A percentile compares a stretch with the other conserved stretches of the same genome.
phyloP scores from a whole-genome alignment of 768 basidiomycete species.

The Podaxis sp. region DNA sequence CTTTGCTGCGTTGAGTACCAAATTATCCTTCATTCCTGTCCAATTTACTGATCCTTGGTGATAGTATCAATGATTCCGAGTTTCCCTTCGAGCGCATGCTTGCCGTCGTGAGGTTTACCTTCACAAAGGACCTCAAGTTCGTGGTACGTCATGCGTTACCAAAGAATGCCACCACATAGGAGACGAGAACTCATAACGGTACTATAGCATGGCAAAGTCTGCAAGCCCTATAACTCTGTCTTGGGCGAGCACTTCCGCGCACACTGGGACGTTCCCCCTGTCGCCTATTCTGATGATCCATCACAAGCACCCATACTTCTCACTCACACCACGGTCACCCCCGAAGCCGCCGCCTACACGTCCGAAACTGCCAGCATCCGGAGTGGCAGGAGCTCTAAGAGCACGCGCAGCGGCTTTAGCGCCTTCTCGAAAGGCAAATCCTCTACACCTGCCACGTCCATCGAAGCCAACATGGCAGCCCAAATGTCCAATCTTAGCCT shows the following conservation, averaged over 20 bases:
- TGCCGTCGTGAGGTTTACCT: conserved; percentile 83
- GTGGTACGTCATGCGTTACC: conserved; percentile 53
- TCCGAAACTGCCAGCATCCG: conserved; percentile 59
- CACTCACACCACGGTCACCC: conserved; percentile 32
- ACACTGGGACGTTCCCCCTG: conserved; percentile 80
- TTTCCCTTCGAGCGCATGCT: conserved; percentile 96
- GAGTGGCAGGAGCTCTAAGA: conserved; percentile 62
- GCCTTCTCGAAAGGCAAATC: conserved; percentile 53
- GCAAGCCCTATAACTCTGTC: conserved; percentile 90
- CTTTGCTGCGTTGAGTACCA: conserved; percentile 77
- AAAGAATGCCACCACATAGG: conserved; percentile 3
- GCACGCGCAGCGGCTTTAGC: conserved; percentile 57
- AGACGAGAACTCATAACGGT: conserved; percentile 2
- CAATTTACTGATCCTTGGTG: not conserved
- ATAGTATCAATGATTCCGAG: conserved; percentile 86
- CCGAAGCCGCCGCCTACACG: conserved; percentile 20
- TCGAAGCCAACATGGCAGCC: conserved; percentile 47
- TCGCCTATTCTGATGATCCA: conserved; percentile 49
- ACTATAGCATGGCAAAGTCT: conserved; percentile 80
- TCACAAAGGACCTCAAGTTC: conserved; percentile 94
- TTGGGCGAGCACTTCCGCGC: conserved; percentile 88
- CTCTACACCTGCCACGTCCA: conserved; percentile 50
- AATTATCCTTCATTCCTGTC: not conserved
- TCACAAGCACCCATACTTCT: conserved; percentile 45
- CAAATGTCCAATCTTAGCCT: conserved; percentile 65